Evolutionary conservation across 345 rosid species (phyloP), one percentile per base, ranked within the genome.

Genomic region (Linum lewisii): DNA sequence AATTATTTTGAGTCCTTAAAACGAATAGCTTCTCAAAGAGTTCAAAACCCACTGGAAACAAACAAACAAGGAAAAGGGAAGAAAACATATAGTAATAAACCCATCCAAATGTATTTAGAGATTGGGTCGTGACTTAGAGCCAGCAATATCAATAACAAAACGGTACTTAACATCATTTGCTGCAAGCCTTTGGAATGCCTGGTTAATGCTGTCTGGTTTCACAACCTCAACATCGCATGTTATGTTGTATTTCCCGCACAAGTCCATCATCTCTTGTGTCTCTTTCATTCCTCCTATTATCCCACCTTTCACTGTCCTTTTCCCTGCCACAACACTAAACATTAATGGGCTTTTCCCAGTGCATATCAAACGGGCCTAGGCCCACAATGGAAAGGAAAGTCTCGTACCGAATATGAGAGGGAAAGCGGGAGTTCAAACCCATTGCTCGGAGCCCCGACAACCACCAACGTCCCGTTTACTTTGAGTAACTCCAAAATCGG

Each of bases 111-210:
- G 54, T 26, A 2, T 19, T 15, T 45, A 60, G 20, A 60, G 19
- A 1, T 24, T n/a, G 26, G 63, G 34, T 4, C 63, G n/a, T 6
- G 36, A 51, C n/a, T n/a, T n/a, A n/a, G n/a, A n/a, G 22, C 67
- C 70, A 13, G 61, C 82, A 50, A 82, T 72, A 68, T 84, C 87
- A 49, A 82, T 82, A 18, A 84, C 82, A 55, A 84, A 84, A 10
- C 91, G 87, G 38, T 82, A 84, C 22, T 85, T 64, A 21, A 84
- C 85, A 53, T 82, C 85, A 22, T 80, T 82, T 66, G 50, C 73
- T 3, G 78, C 78, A 7, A 84, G 81, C 7, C 84, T 79, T 19
- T 73, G 79, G 58, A 78, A 23, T 29, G 85, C 81, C 16, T 74
- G 59, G 21, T 84, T 82, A 29, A 80, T 80, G 15, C 66, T 45